Evolutionary conservation across 192 early-diverging fungal species (phyloP).

Genomic region (Gaertneriomyces sp.): DNA sequence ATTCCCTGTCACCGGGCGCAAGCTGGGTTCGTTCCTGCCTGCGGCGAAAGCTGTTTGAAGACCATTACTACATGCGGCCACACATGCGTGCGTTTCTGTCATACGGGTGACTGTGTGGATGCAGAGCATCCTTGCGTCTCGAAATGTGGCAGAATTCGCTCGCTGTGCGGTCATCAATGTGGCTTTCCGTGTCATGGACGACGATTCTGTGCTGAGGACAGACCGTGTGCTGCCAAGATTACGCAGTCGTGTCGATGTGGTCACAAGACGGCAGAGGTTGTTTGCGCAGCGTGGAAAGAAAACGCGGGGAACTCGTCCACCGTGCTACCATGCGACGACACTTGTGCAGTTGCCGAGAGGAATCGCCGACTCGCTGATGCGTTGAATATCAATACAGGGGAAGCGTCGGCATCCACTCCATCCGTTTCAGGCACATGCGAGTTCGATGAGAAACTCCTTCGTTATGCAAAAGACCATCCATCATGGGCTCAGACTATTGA

Average conservation of each 20-base stretch:
- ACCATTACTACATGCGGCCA: conserved; percentile 67
- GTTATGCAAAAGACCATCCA: conserved; percentile 60
- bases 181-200: conserved; percentile 68
- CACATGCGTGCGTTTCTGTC: conserved; percentile 77
- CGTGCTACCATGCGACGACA: conserved; percentile 71
- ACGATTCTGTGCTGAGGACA: conserved; percentile 69
- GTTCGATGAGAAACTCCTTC: conserved; percentile 63
- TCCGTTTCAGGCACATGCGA: conserved; percentile 24
- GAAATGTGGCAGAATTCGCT: conserved; percentile 70
- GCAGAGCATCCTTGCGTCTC: conserved; percentile 63
- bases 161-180: conserved; percentile 82
- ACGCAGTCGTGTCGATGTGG: conserved; percentile 75
- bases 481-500: conserved; percentile 71
- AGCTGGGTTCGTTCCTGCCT: conserved; percentile 49
- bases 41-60: conserved; percentile 65
- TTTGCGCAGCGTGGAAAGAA: conserved; percentile 63
- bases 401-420: neutral
- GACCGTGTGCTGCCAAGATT: conserved; percentile 62
- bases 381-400: conserved; percentile 45
- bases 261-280: conserved; percentile 49
- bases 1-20: conserved; percentile 74
- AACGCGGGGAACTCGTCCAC: conserved; percentile 35
- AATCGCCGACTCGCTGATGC: conserved; percentile 79
- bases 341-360: conserved; percentile 73
- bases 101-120: conserved; percentile 66